Conservation (phyloP, 176 grass and related monocot genomes). For the Oryza glumipatula region DNA sequence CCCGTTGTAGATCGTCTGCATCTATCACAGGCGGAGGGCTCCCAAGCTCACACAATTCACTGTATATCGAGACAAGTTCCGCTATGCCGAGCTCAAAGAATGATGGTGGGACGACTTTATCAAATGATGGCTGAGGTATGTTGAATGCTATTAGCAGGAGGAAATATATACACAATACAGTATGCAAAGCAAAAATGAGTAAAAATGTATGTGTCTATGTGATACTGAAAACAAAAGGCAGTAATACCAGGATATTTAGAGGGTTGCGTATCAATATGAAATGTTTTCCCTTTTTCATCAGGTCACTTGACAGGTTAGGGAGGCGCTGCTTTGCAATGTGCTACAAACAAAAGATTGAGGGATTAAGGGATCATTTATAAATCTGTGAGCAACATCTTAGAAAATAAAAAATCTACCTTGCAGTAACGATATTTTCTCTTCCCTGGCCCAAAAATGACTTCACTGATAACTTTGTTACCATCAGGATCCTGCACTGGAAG, state of each 20-base stretch:
- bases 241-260: constrained; percentile 79
- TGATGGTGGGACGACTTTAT: constrained; percentile 74
- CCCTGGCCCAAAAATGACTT: constrained; percentile 84
- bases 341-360: constrained; percentile 49
- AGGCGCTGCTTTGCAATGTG: constrained; percentile 91
- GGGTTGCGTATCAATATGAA: constrained; percentile 95
- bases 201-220: constrained; percentile 7
- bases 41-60: constrained; percentile 75
- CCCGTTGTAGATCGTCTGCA: constrained; percentile 79
- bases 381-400: neutral
- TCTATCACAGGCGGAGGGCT: constrained; percentile 86
- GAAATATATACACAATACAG: neutral
- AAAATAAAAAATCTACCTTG: constrained; percentile 69
- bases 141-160: constrained; percentile 34
- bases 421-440: constrained; percentile 80
- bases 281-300: constrained; percentile 96
- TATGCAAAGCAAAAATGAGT: neutral
- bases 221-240: constrained; percentile 5
- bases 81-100: constrained; percentile 94
- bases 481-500: constrained; percentile 71
- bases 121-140: constrained; percentile 81
- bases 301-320: constrained; percentile 64
- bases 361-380: constrained; percentile 18
- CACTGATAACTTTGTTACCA: constrained; percentile 80
- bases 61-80: constrained; percentile 87